Percentiles rank a stretch among this genome's conserved stretches.
Conservation (phyloP, 495 filamentous ascomycete genomes). For the Cetradonia linearis region DNA sequence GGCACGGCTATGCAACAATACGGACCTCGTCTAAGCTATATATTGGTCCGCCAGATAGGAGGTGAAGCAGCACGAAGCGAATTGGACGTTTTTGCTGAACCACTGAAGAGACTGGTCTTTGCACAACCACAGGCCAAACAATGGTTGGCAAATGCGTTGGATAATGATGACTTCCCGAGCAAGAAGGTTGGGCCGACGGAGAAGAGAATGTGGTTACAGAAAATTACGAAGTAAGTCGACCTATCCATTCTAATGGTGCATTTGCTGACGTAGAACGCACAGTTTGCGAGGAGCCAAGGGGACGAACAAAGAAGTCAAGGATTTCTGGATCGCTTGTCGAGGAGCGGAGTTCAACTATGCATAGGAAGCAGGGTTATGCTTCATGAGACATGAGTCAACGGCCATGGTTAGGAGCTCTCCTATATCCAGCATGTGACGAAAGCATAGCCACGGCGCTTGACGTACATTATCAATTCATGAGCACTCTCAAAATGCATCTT, state of each 20-base stretch:
- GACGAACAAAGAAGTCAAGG: constrained; percentile 50
- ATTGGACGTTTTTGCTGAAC: constrained; percentile 63
- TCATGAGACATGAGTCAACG: constrained; percentile 5
- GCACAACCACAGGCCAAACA: constrained; percentile 47
- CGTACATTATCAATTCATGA: neutral
- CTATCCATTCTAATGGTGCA: constrained; percentile 13
- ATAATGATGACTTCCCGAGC: constrained; percentile 47
- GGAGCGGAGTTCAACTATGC: constrained; percentile 59
- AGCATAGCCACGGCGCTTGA: constrained; percentile 12
- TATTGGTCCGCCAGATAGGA: constrained; percentile 57
- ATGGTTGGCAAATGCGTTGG: constrained; percentile 52
- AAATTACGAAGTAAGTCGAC: constrained; percentile 42
- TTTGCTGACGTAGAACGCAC: constrained; percentile 25
- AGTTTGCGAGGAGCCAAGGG: constrained; percentile 49
- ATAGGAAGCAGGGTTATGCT: constrained; percentile 23
- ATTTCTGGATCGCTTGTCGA: constrained; percentile 62
- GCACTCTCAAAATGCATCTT: neutral
- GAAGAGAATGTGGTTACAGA: constrained; percentile 50
- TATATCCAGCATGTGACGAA: neutral
- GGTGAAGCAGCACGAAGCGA: constrained; percentile 70
- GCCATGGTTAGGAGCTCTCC: neutral
- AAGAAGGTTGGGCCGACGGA: constrained; percentile 50
- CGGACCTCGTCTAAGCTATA: constrained; percentile 48
- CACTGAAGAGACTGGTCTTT: constrained; percentile 64
- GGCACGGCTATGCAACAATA: constrained; percentile 46